Percentiles rank a stretch among this genome's conserved stretches.
These are phyloP conservation scores for Botryobasidium botryosum DNA, from an alignment of 768 basidiomycete species.

Conservation along the genomic window DNA sequence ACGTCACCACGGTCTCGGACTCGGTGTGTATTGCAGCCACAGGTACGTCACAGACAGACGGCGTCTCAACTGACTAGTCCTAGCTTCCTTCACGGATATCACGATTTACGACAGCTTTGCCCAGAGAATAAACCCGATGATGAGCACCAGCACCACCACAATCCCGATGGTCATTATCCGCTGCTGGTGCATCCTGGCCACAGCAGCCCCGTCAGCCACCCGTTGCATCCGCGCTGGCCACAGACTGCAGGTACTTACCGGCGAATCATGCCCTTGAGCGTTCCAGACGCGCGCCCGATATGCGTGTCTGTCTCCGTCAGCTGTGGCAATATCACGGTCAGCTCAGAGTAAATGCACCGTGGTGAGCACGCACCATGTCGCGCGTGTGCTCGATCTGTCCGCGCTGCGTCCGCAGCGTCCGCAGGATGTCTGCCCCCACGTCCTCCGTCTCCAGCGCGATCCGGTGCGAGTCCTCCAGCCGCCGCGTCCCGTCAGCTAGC, in stretches of 20 bases:
- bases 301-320: constrained; percentile 72
- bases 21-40: too few relatives aligned
- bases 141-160: constrained; percentile 63
- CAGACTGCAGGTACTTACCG: constrained; percentile 38
- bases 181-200: constrained; percentile 87
- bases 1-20: too few relatives aligned
- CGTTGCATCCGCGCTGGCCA: neutral
- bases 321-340: constrained; percentile 23
- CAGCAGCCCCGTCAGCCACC: neutral
- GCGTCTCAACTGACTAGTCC: too few relatives aligned
- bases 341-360: neutral
- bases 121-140: constrained; percentile 71
- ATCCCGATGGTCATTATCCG: constrained; percentile 76
- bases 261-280: constrained; percentile 88
- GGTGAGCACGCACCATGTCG: constrained; percentile 64
- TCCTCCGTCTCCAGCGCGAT: constrained; percentile 93
- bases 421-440: constrained; percentile 82
- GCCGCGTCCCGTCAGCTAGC: constrained; percentile 67
- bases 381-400: constrained; percentile 91
- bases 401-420: constrained; percentile 68
- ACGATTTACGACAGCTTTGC: too few relatives aligned
- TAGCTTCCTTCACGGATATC: too few relatives aligned
- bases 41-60: too few relatives aligned
- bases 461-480: constrained; percentile 79
- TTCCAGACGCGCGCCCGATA: constrained; percentile 82